A percentile compares a stretch with the other conserved stretches of the same genome.
Evolutionary conservation across 179 eudicot species (phyloP).

Genomic region (Spergularia azorica): DNA sequence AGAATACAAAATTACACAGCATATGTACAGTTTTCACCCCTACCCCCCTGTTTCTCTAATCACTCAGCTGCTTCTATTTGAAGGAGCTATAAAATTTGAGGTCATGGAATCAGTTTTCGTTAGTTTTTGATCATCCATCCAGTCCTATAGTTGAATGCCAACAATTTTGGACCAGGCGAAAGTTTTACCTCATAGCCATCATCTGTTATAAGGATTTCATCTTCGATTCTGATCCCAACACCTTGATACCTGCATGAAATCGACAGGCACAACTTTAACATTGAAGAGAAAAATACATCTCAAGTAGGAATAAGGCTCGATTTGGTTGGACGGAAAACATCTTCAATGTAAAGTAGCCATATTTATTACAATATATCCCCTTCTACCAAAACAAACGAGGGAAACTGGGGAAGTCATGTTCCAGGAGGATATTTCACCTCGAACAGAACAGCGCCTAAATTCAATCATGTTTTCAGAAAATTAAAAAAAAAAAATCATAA

Average conservation of each 20-base stretch:
- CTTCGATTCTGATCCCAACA: conserved; percentile 95
- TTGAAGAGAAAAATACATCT: neutral
- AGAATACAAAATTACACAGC: neutral
- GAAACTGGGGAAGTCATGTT: too few relatives aligned
- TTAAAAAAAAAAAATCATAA: too few relatives aligned
- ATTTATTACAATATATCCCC: too few relatives aligned
- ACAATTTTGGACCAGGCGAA: conserved; percentile 6
- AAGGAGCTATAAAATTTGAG: neutral
- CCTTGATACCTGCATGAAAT: conserved; percentile 69
- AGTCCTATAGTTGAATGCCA: neutral
- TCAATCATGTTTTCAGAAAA: too few relatives aligned
- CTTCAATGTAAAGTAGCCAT: too few relatives aligned
- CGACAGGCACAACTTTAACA: neutral
- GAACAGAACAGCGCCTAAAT: too few relatives aligned
- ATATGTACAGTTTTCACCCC: too few relatives aligned
- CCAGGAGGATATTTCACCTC: too few relatives aligned
- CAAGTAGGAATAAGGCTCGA: neutral
- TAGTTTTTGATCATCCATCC: neutral
- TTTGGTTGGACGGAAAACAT: too few relatives aligned
- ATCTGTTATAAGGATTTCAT: conserved; percentile 91
- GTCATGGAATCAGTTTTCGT: neutral
- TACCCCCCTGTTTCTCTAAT: neutral
- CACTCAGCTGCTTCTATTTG: neutral
- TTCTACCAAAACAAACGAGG: too few relatives aligned
- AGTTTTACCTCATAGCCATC: conserved; percentile 73